Base-by-base conservation (phyloP, 805 yeast species). In the Yarrowia bubula region DNA sequence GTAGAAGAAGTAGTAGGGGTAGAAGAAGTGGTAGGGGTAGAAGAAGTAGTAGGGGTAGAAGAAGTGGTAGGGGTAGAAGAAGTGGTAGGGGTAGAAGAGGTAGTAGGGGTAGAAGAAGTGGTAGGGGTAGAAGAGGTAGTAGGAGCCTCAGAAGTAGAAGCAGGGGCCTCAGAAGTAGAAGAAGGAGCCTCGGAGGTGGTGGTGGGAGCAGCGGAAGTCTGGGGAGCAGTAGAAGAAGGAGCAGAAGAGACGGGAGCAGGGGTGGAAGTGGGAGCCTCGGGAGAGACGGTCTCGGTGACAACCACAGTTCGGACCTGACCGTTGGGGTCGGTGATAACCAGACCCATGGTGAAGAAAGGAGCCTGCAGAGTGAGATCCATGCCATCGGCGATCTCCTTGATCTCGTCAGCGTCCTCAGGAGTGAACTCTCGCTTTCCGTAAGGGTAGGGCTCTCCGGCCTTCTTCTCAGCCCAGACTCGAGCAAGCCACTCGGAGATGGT, bases 321-420 rank as follows among this genome's bases (percentile, higher is more conserved):
- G 3, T 35, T 18, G 4, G 57, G 33, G 13, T 51, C 58, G 13
- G 58, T 7, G 33, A 51, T 51, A 22, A 51, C 8, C 10, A 51
- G 58, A 22, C 58, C 58, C 58, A 51, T 51, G 58, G 58, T 51
- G 43, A 51, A 51, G 35, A 51, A 51, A 14, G 58, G 58, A 37
- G 58, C 58, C 58, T 51, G 58, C 35, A 51, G 18, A 14, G 58
- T 51, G 6, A 51, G 58, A 18, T 51, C 43, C 58, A 51, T 51
- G 43, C n/a, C 43, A 14, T 51, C 43, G 31, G 58, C 43, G 14
- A 8, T 14, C 43, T 51, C 58, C 55, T 48, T 39, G 55, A 47
- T 47, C 22, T 47, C 31, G 39, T 6, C 1, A 28, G 35, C 22
- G 41, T 48, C 55, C 31, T 48, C 55, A 31, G 55, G 55, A 13